Evolutionary conservation across 148 eudicot genomes (phyloP).

Genomic region (Chenopodium suecicum): DNA sequence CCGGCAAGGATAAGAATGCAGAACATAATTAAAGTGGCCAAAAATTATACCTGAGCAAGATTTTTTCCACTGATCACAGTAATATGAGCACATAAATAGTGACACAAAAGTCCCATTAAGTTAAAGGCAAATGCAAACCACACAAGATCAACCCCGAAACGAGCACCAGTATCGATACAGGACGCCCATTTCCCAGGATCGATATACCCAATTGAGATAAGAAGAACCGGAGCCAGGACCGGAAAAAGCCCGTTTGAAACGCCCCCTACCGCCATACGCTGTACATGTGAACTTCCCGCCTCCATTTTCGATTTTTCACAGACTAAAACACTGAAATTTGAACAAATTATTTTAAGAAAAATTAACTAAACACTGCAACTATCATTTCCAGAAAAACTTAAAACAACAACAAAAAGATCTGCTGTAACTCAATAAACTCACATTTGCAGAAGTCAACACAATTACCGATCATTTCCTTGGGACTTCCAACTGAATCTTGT

Average conservation of each 20-base stretch:
- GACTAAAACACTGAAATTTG: background rate
- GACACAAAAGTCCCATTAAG: constrained; percentile 67
- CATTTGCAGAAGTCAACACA: constrained; percentile 7
- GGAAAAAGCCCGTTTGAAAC: constrained; percentile 41
- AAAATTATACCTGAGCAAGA: constrained; percentile 69
- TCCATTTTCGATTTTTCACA: background rate
- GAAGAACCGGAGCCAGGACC: constrained; percentile 54
- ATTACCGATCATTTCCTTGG: constrained; percentile 10
- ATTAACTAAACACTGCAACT: background rate
- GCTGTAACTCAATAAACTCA: constrained; percentile 1
- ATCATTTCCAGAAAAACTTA: background rate
- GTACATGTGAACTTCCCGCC: background rate
- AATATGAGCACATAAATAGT: constrained; percentile 71
- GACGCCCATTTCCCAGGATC: constrained; percentile 97
- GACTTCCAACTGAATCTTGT: constrained; percentile 14
- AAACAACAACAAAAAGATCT: background rate
- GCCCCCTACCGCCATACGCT: too few relatives aligned
- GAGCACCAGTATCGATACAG: constrained; percentile 81
- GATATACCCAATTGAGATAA: constrained; percentile 65
- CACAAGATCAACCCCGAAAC: constrained; percentile 66
- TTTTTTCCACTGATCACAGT: constrained; percentile 67
- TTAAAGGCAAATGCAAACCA: constrained; percentile 53
- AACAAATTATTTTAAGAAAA: background rate
- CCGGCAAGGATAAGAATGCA: background rate
- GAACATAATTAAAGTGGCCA: background rate